A percentile compares a stretch with the other conserved stretches of the same genome.
Evolutionary conservation across 495 filamentous ascomycete genomes (phyloP).

Genomic region (Annulohypoxylon bovei): DNA sequence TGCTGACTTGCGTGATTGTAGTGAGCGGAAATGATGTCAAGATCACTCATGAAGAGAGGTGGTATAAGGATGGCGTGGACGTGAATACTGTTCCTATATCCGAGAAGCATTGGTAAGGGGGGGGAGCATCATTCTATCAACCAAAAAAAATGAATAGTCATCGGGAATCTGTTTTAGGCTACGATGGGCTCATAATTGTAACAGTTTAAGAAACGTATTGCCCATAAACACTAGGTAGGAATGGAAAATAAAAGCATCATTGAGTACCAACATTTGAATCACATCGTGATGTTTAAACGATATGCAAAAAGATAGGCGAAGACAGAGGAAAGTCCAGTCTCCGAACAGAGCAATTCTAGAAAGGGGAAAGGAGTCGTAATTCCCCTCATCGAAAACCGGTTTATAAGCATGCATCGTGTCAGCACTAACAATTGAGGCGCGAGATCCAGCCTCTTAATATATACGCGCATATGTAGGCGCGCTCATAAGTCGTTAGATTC

Average conservation of each 20-base stretch:
- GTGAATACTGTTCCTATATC: conserved; percentile 76
- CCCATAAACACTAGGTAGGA: background rate
- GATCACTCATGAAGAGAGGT: conserved; percentile 69
- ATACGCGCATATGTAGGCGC: background rate
- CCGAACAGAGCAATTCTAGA: background rate
- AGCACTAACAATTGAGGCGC: conserved; percentile 1
- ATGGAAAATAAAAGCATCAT: background rate
- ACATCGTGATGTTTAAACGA: background rate
- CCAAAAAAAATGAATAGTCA: background rate
- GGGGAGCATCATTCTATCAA: background rate
- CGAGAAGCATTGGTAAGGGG: conserved; percentile 77
- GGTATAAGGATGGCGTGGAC: conserved; percentile 77
- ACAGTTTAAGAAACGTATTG: background rate
- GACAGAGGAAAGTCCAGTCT: background rate
- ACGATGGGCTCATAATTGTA: background rate
- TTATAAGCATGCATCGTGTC: background rate
- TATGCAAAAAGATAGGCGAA: background rate
- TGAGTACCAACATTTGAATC: background rate
- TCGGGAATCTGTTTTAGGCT: background rate
- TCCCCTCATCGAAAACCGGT: background rate
- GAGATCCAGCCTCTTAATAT: background rate
- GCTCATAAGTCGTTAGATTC: background rate
- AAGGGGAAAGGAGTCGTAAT: background rate
- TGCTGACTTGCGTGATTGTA: conserved; percentile 2
- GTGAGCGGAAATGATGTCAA: conserved; percentile 89